Conservation (phyloP, 176 grass and related monocot species). For the Cenchrus purpureus region DNA sequence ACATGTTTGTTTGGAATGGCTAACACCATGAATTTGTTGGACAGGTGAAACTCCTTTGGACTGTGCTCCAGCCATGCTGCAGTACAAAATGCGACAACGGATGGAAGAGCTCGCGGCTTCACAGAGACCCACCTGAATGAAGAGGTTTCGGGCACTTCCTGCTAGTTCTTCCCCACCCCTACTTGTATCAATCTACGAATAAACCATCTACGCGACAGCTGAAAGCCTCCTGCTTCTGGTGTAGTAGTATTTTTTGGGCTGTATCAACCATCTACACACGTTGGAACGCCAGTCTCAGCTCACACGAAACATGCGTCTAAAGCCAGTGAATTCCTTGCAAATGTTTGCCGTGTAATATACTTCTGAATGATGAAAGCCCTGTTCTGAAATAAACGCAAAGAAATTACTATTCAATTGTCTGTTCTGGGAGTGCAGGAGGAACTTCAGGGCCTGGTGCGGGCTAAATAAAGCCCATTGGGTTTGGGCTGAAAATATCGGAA, state of each 20-base stretch:
- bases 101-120: conserved; percentile 60
- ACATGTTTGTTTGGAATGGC: not conserved
- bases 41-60: conserved; percentile 96
- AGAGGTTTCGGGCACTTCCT: not conserved
- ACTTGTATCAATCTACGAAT: conserved; percentile 21
- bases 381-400: not conserved
- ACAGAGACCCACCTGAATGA: conserved; percentile 28
- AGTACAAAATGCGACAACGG: conserved; percentile 86
- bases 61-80: conserved; percentile 96
- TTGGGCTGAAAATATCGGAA: not conserved
- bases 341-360: not conserved
- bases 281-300: not conserved
- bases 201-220: not conserved
- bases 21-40: conserved; percentile 34
- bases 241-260: not conserved
- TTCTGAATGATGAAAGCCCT: not conserved
- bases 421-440: not conserved
- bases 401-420: not conserved
- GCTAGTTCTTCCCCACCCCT: not conserved
- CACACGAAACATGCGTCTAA: not conserved
- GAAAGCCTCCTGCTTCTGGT: conserved; percentile 11
- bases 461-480: not conserved
- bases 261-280: not conserved
- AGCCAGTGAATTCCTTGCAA: too few species aligned
- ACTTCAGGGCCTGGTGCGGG: not conserved